These are phyloP conservation scores for Apiotrichum mycotoxinovorans DNA, from an alignment of 1,284 basidiomycete genomes.

Conservation along the genomic window DNA sequence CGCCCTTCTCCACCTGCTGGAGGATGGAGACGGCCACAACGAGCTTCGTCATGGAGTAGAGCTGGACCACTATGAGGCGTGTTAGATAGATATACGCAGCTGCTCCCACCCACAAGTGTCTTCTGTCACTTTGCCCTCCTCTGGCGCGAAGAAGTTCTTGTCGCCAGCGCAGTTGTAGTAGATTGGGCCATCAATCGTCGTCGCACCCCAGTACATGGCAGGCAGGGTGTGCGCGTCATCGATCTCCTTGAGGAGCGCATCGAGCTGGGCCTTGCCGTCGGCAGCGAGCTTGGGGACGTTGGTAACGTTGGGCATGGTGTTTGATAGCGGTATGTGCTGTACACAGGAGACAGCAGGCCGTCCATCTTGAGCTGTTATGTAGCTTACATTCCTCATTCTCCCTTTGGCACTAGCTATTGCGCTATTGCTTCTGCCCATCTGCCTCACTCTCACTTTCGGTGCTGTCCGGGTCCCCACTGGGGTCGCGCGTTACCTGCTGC, in stretches of 20 bases:
- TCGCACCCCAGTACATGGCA: conserved; percentile 28
- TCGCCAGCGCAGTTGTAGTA: conserved; percentile 34
- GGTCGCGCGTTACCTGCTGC: no score
- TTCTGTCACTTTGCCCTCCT: conserved; percentile 26
- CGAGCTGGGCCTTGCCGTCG: conserved; percentile 18
- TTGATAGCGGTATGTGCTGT: not conserved
- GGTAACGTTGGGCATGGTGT: not conserved
- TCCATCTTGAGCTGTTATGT: not conserved
- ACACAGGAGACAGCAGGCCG: not conserved
- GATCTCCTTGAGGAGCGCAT: conserved; percentile 18
- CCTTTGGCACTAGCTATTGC: no score
- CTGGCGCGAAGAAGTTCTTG: conserved; percentile 27
- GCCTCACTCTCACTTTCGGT: no score
- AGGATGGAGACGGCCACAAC: conserved; percentile 34
- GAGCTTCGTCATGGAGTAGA: conserved; percentile 40
- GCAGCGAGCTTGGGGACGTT: conserved; percentile 8
- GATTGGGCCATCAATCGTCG: conserved; percentile 29
- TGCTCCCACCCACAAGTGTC: conserved; percentile 41
- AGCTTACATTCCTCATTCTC: not conserved
- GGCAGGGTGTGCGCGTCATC: conserved; percentile 22
- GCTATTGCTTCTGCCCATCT: no score
- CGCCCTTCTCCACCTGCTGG: conserved; percentile 35
- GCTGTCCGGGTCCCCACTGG: no score
- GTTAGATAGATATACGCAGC: not conserved
- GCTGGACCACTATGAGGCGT: conserved; percentile 21